A percentile compares a stretch with the other conserved stretches of the same genome.
These are phyloP conservation scores for Magnaporthiopsis incrustans DNA, from an alignment of 2,329 filamentous ascomycete genomes.

Conservation along the genomic window DNA sequence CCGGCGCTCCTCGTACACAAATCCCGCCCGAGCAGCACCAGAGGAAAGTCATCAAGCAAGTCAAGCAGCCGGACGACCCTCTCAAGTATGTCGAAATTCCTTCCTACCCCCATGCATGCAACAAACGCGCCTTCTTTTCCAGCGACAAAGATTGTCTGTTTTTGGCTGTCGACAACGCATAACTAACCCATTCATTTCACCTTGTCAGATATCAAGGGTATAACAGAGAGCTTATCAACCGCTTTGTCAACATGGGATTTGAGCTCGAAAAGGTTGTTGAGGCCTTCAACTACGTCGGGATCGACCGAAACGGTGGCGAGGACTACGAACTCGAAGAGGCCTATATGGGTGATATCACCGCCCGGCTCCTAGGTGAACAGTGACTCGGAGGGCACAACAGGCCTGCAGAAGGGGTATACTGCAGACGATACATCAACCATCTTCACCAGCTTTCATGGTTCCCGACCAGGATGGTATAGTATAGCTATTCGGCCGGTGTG, in stretches of 20 bases:
- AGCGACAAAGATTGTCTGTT: no score
- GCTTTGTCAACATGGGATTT: slow-evolving; percentile 88
- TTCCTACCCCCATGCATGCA: background rate
- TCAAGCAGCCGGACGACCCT: slow-evolving; percentile 45
- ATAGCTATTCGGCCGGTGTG: no score
- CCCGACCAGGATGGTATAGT: no score
- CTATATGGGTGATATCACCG: slow-evolving; percentile 85
- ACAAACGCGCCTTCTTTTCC: background rate
- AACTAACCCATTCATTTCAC: background rate
- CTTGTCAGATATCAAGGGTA: slow-evolving; percentile 71
- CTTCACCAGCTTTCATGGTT: no score
- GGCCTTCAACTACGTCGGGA: slow-evolving; percentile 73
- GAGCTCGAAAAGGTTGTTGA: slow-evolving; percentile 78
- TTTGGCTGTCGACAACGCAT: no score
- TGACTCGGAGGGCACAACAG: slow-evolving; percentile 23
- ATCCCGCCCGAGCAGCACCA: slow-evolving; percentile 31
- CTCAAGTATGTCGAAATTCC: slow-evolving; percentile 24
- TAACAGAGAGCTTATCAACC: slow-evolving; percentile 72
- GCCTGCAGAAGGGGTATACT: no score
- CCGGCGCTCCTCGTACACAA: slow-evolving; percentile 56
- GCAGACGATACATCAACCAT: no score
- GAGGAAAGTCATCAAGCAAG: slow-evolving; percentile 35
- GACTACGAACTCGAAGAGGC: slow-evolving; percentile 85
- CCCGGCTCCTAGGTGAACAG: slow-evolving; percentile 72
- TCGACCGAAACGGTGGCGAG: slow-evolving; percentile 67